Evolutionary conservation across 495 filamentous ascomycete species (phyloP).

Genomic region (Chaetomidium leptoderma): DNA sequence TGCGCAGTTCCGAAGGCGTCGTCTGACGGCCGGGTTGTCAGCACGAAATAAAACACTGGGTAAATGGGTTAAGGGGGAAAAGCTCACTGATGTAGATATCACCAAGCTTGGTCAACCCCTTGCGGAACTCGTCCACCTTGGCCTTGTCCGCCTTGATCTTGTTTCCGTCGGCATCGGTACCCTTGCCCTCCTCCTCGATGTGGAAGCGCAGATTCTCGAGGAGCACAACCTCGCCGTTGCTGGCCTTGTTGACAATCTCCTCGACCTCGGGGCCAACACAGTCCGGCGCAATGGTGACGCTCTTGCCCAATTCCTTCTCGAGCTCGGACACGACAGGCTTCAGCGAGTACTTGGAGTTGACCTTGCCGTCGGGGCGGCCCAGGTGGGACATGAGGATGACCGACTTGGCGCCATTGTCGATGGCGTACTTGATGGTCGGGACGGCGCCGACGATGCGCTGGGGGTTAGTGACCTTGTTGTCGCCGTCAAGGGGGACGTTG

Average conservation of each 20-base stretch:
- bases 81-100: constrained; percentile 98
- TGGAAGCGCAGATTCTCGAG: constrained; percentile 99
- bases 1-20: constrained; percentile 99
- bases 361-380: constrained; percentile 87
- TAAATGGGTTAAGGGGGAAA: no score
- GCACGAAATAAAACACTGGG: no score
- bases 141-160: constrained; percentile 97
- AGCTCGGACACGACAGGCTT: constrained; percentile 89
- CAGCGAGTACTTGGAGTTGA: constrained; percentile 87
- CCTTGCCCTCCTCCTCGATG: constrained; percentile 93
- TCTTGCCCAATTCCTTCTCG: constrained; percentile 77
- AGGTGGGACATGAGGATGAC: constrained; percentile 99
- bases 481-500: constrained; percentile 91
- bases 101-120: constrained; percentile 87
- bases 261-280: constrained; percentile 87
- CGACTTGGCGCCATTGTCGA: constrained; percentile 89
- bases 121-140: constrained; percentile 88
- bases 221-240: constrained; percentile 78
- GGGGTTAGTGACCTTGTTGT: constrained; percentile 93
- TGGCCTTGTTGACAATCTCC: constrained; percentile 78
- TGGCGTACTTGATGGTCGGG: constrained; percentile 96
- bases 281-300: constrained; percentile 85
- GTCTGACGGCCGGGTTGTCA: constrained; percentile 54
- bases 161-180: constrained; percentile 85
- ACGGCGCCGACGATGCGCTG: constrained; percentile 97